Evolutionary conservation across 2,329 filamentous ascomycete genomes (phyloP).

Genomic region (Phyllosticta ampelicida): DNA sequence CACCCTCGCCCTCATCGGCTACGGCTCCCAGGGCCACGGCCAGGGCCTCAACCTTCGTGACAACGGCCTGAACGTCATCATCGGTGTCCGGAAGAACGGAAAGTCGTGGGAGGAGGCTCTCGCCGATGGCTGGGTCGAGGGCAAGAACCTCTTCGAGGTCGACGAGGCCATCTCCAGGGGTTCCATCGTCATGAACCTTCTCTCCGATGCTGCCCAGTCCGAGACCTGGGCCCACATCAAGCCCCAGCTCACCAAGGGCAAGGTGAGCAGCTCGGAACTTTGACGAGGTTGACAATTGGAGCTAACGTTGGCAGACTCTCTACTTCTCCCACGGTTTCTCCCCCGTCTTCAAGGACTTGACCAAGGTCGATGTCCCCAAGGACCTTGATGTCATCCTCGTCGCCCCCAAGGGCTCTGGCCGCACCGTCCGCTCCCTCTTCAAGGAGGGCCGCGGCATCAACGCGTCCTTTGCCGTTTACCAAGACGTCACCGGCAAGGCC

Average conservation of each 20-base stretch:
- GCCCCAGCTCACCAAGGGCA: constrained; percentile 96
- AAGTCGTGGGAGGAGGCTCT: constrained; percentile 96
- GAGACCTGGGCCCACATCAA: constrained; percentile 99
- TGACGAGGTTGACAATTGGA: too few relatives aligned
- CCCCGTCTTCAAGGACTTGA: constrained; percentile 98
- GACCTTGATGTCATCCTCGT: constrained; percentile 99
- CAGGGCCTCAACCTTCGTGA: constrained; percentile 99
- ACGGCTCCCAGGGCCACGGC: constrained; percentile 95
- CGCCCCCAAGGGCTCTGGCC: constrained; percentile 96
- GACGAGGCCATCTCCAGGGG: constrained; percentile 90
- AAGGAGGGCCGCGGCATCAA: constrained; percentile 99
- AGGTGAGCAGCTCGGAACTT: too few relatives aligned
- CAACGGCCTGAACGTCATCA: constrained; percentile 98
- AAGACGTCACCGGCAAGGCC: constrained; percentile 95
- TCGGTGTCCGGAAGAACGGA: constrained; percentile 97
- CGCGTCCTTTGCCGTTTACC: constrained; percentile 96
- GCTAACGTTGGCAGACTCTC: constrained; percentile 60
- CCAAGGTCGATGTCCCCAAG: constrained; percentile 91
- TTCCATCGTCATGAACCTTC: constrained; percentile 98
- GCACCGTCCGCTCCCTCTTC: constrained; percentile 97
- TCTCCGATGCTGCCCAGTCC: constrained; percentile 92
- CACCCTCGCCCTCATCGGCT: constrained; percentile 96
- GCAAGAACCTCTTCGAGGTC: constrained; percentile 98
- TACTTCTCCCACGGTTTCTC: constrained; percentile 99
- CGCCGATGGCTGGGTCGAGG: constrained; percentile 95